A percentile compares a stretch with the other conserved stretches of the same genome.
Evolutionary conservation across 2,329 filamentous ascomycete genomes (phyloP).

Genomic region (Sphaerulina populicola): DNA sequence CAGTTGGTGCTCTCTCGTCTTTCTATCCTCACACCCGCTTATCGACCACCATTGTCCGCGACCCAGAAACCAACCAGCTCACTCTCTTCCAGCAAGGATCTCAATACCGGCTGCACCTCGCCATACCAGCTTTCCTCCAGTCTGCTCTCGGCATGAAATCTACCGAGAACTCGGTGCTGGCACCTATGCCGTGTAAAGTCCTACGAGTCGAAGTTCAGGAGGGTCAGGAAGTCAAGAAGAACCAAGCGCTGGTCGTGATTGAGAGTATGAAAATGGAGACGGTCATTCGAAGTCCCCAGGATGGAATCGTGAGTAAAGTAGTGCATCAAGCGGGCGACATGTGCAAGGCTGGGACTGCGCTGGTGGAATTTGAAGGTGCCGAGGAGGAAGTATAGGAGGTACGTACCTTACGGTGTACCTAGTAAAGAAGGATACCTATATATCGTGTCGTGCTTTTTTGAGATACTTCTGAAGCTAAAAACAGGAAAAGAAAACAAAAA

Average conservation of each 20-base stretch:
- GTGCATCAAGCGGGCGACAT: constrained; percentile 43
- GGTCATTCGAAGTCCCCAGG: constrained; percentile 44
- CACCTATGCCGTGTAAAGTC: constrained; percentile 97
- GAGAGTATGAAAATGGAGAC: constrained; percentile 52
- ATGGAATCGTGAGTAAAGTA: constrained; percentile 42
- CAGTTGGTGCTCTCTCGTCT: constrained; percentile 47
- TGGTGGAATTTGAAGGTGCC: constrained; percentile 38
- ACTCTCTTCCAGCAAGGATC: constrained; percentile 67
- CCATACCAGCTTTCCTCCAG: constrained; percentile 68
- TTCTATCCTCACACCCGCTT: constrained; percentile 78
- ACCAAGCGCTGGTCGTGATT: constrained; percentile 71
- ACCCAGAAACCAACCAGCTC: constrained; percentile 48
- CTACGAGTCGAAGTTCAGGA: constrained; percentile 78
- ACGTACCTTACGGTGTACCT: no score
- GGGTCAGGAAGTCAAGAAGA: constrained; percentile 74
- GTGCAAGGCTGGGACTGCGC: constrained; percentile 41
- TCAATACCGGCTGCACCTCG: constrained; percentile 49
- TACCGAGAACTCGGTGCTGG: constrained; percentile 69
- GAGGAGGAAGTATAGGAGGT: background rate
- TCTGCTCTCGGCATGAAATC: constrained; percentile 81
- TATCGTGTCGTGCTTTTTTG: no score
- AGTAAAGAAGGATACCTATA: no score
- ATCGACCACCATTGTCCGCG: constrained; percentile 64
- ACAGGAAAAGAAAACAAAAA: no score
- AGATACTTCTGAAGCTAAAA: no score